These are phyloP conservation scores for Cetraspora pellucida DNA, from an alignment of 192 early-diverging fungal species.

Conservation along the genomic window DNA sequence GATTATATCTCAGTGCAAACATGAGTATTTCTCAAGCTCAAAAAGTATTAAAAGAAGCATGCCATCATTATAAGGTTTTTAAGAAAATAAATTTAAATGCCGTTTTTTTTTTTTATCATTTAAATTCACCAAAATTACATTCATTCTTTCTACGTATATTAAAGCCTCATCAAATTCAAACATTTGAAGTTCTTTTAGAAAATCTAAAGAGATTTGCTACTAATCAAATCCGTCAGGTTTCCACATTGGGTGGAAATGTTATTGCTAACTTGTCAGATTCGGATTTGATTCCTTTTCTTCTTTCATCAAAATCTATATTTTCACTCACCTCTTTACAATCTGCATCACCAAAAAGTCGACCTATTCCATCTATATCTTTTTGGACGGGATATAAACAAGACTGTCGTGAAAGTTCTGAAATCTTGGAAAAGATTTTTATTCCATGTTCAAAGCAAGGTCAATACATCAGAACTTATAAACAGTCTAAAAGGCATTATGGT, in stretches of 20 bases:
- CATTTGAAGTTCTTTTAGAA: slow-evolving; percentile 66
- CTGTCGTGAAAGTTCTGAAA: slow-evolving; percentile 60
- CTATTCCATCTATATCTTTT: slow-evolving; percentile 69
- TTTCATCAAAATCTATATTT: slow-evolving; percentile 64
- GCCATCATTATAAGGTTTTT: slow-evolving; percentile 37
- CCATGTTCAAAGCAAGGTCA: slow-evolving; percentile 63
- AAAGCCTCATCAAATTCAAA: slow-evolving; percentile 49
- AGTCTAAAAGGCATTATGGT: slow-evolving; percentile 85
- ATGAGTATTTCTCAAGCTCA: slow-evolving; percentile 66
- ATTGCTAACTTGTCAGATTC: slow-evolving; percentile 87
- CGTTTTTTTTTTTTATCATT: too few relatives aligned
- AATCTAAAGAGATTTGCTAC: slow-evolving; percentile 82
- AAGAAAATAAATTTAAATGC: too few relatives aligned
- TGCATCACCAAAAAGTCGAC: slow-evolving; percentile 34
- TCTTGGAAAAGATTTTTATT: slow-evolving; percentile 68
- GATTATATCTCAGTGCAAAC: slow-evolving; percentile 66
- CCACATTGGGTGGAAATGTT: slow-evolving; percentile 83
- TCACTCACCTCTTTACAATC: slow-evolving; percentile 47
- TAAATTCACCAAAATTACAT: too few relatives aligned
- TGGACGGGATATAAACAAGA: slow-evolving; percentile 88
- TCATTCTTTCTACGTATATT: too few relatives aligned
- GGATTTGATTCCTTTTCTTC: slow-evolving; percentile 83
- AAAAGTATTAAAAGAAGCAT: slow-evolving; percentile 45
- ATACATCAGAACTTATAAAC: slow-evolving; percentile 77
- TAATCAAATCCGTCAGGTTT: slow-evolving; percentile 83